These are phyloP conservation scores for Sordaria brevicollis DNA, from an alignment of 495 filamentous ascomycete genomes.

Conservation along the genomic window DNA sequence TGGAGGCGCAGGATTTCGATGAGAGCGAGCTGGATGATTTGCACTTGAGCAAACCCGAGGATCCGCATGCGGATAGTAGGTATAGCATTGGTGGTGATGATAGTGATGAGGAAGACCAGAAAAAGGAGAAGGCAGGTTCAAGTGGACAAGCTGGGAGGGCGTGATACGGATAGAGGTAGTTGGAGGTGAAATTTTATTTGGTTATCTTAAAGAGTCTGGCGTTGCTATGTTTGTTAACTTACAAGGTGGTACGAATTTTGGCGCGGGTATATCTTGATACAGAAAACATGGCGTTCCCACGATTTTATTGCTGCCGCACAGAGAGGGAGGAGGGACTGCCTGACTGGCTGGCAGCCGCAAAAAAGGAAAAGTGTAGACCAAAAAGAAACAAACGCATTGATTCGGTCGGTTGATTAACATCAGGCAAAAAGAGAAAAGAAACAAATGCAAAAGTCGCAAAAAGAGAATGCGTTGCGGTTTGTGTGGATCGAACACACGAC, in stretches of 20 bases:
- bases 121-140: conserved; percentile 11
- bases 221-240: background rate
- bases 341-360: background rate
- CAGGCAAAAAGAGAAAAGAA: background rate
- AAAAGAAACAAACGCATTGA: background rate
- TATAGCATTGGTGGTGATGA: conserved; percentile 53
- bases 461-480: background rate
- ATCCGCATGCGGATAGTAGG: conserved; percentile 24
- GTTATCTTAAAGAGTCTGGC: background rate
- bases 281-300: background rate
- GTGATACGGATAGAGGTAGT: background rate
- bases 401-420: too few relatives aligned
- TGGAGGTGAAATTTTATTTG: background rate
- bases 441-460: background rate
- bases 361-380: background rate
- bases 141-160: background rate
- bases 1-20: conserved; percentile 84
- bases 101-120: conserved; percentile 38
- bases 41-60: conserved; percentile 38
- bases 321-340: too few relatives aligned
- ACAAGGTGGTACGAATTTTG: background rate
- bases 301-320: too few relatives aligned
- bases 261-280: background rate
- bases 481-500: background rate
- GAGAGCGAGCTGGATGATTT: conserved; percentile 78